These are phyloP conservation scores for Penicillium sp. DNA, from an alignment of 2,329 filamentous ascomycete species.

Conservation along the genomic window DNA sequence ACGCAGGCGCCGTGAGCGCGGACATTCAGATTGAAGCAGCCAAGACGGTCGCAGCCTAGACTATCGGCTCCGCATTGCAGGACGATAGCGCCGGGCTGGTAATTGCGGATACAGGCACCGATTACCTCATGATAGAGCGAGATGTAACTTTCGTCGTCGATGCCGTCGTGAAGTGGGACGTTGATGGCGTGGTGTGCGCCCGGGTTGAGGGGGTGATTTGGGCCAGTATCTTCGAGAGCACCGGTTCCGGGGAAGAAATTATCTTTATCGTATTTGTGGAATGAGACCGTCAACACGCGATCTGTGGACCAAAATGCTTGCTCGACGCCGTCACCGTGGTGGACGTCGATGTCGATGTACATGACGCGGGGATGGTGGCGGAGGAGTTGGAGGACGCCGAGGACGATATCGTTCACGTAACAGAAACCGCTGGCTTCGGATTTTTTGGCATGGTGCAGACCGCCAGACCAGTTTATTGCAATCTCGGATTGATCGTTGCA, in stretches of 20 bases:
- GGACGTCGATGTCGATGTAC: constrained; percentile 93
- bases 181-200: constrained; percentile 90
- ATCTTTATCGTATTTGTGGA: constrained; percentile 90
- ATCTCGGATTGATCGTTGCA: constrained; percentile 87
- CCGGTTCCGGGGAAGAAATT: constrained; percentile 90
- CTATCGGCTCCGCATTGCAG: constrained; percentile 96
- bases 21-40: constrained; percentile 95
- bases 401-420: constrained; percentile 98
- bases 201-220: constrained; percentile 77
- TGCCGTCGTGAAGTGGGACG: constrained; percentile 85
- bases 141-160: constrained; percentile 86
- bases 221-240: constrained; percentile 81
- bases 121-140: constrained; percentile 82
- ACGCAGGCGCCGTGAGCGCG: constrained; percentile 92
- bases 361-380: constrained; percentile 80
- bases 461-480: constrained; percentile 96
- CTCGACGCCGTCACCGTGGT: constrained; percentile 88
- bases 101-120: constrained; percentile 74
- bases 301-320: constrained; percentile 89
- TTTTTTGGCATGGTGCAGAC: constrained; percentile 94
- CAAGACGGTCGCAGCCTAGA: constrained; percentile 86
- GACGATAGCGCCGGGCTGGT: constrained; percentile 87
- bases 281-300: constrained; percentile 87
- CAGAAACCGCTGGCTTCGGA: constrained; percentile 93
- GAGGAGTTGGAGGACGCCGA: constrained; percentile 86